Base-by-base conservation (phyloP, 2,329 filamentous ascomycete species). In the Fusarium albidum region DNA sequence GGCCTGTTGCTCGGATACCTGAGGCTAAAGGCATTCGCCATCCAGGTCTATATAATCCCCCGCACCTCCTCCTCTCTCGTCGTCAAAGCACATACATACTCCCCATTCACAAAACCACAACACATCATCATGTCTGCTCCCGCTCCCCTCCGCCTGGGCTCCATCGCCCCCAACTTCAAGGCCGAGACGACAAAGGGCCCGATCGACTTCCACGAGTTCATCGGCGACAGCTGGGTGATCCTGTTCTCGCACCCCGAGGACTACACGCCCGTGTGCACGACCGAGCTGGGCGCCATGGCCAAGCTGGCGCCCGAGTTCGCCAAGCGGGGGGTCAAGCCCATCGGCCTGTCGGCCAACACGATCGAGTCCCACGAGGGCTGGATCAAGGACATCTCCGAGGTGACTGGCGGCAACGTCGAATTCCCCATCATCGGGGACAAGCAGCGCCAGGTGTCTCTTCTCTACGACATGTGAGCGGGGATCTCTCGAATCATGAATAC, bases 211-310 rank as follows among this genome's bases (percentile, higher is more conserved):
- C 89, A 93, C 76, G 82, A 92, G 74, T 93, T 89, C 78, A 83
- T 93, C 62, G 88, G 86, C 69, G 81, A 89, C 79, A 88, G 83
- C 69, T 94, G 91, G 91, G 86, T 88, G 53, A 84, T 95, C 62
- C 81, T 95, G 66, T 94, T 95, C 82, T 92, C 88, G 27, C 91
- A 94, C 79, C 91, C 91, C 4, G 89, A 88, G 75, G 93, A 96
- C 77, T 96, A 91, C 82, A 96, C 93, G 2, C 93, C 93, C 48
- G 93, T 96, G 55, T 97, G 93, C 83, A 97, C 93, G 61, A 97
- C 92, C 48, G 93, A 97, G 80, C 88, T 97, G 59, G 93, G 92
- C 59, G 92, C 92, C 55, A 96, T 97, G 69, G 90, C 92, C 66
- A 95, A 93, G 78, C 83, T 96, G 60, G 87, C 92, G 79, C 85